Conservation (phyloP, 2,329 filamentous ascomycete genomes). For the Lachnellula subtilissima region DNA sequence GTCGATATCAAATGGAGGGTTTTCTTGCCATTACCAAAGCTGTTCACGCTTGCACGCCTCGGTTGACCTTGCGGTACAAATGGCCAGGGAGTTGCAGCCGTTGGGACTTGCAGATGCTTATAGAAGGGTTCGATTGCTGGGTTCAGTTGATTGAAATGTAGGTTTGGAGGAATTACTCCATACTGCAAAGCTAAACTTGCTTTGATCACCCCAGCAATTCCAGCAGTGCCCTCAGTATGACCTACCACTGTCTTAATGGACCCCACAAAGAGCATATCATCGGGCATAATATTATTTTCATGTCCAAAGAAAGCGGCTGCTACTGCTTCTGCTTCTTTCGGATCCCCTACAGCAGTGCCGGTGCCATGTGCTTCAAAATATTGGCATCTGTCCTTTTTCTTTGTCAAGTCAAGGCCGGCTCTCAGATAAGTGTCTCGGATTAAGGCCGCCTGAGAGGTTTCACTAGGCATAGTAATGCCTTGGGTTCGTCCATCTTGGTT, state of each 20-base stretch:
- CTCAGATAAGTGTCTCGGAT: conserved; percentile 42
- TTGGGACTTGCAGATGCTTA: background rate
- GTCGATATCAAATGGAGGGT: conserved; percentile 38
- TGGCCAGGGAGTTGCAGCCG: conserved; percentile 6
- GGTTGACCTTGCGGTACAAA: background rate
- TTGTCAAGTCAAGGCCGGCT: conserved; percentile 36
- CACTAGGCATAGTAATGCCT: conserved; percentile 52
- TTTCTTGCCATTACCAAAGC: conserved; percentile 43
- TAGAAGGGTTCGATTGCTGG: conserved; percentile 22
- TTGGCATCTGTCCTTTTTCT: conserved; percentile 36
- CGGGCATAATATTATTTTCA: background rate
- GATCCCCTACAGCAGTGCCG: conserved; percentile 37
- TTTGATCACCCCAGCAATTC: conserved; percentile 28
- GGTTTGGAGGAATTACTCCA: conserved; percentile 26
- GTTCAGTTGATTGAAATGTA: conserved; percentile 32
- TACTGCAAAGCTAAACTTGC: conserved; percentile 24
- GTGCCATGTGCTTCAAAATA: conserved; percentile 46
- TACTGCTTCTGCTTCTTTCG: conserved; percentile 40
- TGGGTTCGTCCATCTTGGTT: conserved; percentile 47
- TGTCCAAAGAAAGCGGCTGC: background rate
- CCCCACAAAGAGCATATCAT: conserved; percentile 5
- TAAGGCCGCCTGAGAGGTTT: conserved; percentile 38
- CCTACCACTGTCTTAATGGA: conserved; percentile 24
- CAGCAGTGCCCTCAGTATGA: conserved; percentile 24
- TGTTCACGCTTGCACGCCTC: conserved; percentile 13